These are phyloP conservation scores for Aspergillus eucalypticola DNA, from an alignment of 2,329 filamentous ascomycete species.

Conservation along the genomic window DNA sequence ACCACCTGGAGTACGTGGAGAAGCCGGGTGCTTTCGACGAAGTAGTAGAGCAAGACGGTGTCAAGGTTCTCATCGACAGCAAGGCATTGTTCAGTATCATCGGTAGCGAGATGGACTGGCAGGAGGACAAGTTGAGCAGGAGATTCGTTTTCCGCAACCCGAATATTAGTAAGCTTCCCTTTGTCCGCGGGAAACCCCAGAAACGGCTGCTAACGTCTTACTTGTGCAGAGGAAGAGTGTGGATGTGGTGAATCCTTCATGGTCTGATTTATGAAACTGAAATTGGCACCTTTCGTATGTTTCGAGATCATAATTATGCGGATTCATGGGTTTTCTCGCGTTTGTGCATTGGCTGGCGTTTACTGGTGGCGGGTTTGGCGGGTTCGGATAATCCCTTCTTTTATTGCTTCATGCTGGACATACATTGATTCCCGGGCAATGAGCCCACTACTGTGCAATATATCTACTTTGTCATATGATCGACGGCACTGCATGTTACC, in stretches of 20 bases:
- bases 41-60: constrained; percentile 89
- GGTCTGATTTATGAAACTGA: constrained; percentile 51
- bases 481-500: too few relatives aligned
- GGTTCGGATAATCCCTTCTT: background rate
- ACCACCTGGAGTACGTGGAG: constrained; percentile 93
- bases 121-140: constrained; percentile 90
- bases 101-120: constrained; percentile 98
- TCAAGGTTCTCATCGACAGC: constrained; percentile 93
- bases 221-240: constrained; percentile 82
- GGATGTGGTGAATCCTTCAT: constrained; percentile 97
- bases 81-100: constrained; percentile 98
- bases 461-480: constrained; percentile 1
- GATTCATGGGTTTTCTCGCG: constrained; percentile 15
- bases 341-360: constrained; percentile 43
- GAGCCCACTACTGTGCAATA: constrained; percentile 8
- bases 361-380: constrained; percentile 15
- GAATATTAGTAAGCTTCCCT: constrained; percentile 81
- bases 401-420: constrained; percentile 15
- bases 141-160: constrained; percentile 95
- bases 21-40: constrained; percentile 88
- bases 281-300: constrained; percentile 13
- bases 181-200: background rate
- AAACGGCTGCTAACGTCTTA: constrained; percentile 23
- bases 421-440: constrained; percentile 22
- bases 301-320: constrained; percentile 7